Evolutionary conservation across 352 stramenopile genomes (phyloP).

Genomic region (Blastocystis sp.): DNA sequence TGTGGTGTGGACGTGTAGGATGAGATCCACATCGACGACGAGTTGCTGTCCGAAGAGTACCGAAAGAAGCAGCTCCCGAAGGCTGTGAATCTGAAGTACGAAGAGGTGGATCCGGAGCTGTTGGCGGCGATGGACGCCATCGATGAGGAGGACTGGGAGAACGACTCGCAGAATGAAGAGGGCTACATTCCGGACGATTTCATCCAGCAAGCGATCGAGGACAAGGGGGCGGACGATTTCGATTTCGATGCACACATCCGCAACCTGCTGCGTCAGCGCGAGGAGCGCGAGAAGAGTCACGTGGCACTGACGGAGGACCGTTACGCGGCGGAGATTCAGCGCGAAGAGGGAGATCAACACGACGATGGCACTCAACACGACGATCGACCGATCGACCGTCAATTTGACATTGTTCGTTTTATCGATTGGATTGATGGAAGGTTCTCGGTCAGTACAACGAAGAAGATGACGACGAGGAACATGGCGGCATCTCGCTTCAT

Average conservation of each 20-base stretch:
- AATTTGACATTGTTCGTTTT: background rate
- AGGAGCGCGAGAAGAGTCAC: constrained; percentile 7
- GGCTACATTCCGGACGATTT: constrained; percentile 40
- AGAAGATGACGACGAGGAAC: constrained; percentile 7
- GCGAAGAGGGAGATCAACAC: background rate
- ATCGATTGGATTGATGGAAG: background rate
- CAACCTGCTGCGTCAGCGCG: constrained; percentile 10
- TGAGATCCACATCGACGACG: constrained; percentile 3
- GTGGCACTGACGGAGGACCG: constrained; percentile 32
- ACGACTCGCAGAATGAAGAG: background rate
- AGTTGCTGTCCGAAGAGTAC: background rate
- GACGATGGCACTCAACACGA: background rate
- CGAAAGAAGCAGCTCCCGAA: constrained; percentile 28
- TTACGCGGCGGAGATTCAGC: constrained; percentile 32
- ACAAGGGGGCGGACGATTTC: background rate
- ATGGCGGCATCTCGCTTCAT: background rate
- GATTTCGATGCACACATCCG: constrained; percentile 51
- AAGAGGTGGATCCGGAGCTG: constrained; percentile 37
- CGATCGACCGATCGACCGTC: constrained; percentile 23
- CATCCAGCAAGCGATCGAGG: constrained; percentile 39
- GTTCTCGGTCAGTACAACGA: constrained; percentile 33
- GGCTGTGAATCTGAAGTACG: constrained; percentile 49
- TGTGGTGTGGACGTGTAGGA: background rate
- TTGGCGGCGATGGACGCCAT: constrained; percentile 32
- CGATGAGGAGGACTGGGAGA: constrained; percentile 18